phyloP scores from a whole-genome alignment of 345 rosid genomes.

The Murraya koenigii region DNA sequence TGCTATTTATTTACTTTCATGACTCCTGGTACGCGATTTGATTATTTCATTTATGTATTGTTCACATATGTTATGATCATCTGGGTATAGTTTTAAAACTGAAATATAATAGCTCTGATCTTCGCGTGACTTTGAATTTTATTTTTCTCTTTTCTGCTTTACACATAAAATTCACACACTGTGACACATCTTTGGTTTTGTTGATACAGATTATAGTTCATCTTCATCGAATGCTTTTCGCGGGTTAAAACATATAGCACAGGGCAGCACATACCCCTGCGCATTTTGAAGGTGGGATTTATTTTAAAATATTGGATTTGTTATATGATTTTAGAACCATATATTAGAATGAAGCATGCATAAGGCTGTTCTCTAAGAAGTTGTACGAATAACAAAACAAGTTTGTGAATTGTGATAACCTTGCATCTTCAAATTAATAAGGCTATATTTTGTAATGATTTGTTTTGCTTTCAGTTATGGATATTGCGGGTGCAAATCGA shows the following conservation, averaged over 20 bases:
- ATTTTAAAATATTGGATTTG: neutral
- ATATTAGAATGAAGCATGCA: too few species aligned
- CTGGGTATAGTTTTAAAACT: neutral
- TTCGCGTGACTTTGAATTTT: too few species aligned
- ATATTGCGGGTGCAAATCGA: constrained; percentile 24
- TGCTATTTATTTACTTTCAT: neutral
- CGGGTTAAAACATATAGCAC: too few species aligned
- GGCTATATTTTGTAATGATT: neutral
- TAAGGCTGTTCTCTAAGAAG: neutral
- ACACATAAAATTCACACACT: too few species aligned
- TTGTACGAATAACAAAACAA: neutral
- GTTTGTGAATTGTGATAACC: neutral
- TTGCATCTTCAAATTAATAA: neutral
- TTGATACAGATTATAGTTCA: too few species aligned
- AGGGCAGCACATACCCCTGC: neutral
- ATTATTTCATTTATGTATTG: neutral
- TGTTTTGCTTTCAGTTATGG: constrained; percentile 34
- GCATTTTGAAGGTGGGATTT: neutral
- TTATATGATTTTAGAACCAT: neutral
- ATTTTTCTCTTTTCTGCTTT: too few species aligned
- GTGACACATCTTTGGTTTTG: too few species aligned
- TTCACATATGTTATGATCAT: neutral
- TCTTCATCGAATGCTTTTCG: too few species aligned
- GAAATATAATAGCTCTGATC: neutral
- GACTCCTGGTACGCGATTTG: neutral